Evolutionary conservation across 176 grass and related monocot species (phyloP).

Genomic region (Oryza brachyantha): DNA sequence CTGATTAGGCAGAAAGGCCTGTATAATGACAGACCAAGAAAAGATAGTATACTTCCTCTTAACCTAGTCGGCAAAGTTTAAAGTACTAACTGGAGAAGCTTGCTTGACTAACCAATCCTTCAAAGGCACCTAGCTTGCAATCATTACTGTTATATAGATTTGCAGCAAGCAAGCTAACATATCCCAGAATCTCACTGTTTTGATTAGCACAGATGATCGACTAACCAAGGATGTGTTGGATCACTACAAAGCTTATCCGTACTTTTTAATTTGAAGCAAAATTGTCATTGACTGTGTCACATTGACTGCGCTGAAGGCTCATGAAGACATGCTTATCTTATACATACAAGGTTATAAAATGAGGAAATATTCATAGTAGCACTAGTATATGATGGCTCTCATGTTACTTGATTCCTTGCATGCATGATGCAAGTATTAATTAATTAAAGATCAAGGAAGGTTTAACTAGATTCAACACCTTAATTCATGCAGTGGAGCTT

Average conservation of each 20-base stretch:
- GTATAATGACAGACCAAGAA: neutral
- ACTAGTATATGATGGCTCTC: neutral
- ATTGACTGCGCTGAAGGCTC: neutral
- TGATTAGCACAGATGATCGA: neutral
- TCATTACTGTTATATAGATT: neutral
- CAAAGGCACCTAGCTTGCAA: neutral
- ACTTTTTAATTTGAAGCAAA: neutral
- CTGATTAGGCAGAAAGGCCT: neutral
- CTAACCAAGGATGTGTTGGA: neutral
- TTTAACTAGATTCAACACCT: slow-evolving; percentile 6
- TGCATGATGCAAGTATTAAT: slow-evolving; percentile 3
- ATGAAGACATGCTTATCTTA: neutral
- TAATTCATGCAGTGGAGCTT: slow-evolving; percentile 4
- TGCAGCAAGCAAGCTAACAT: neutral
- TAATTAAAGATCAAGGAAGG: neutral
- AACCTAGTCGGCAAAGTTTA: neutral
- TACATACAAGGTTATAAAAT: neutral
- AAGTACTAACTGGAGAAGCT: neutral
- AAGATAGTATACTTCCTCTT: neutral
- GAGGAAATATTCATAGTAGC: neutral
- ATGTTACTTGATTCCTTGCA: slow-evolving; percentile 7
- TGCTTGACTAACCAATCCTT: neutral
- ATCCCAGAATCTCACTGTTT: neutral
- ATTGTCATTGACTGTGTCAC: neutral
- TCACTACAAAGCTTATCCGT: neutral